A percentile compares a stretch with the other conserved stretches of the same genome.
These are phyloP conservation scores for Sporothrix globosa DNA, from an alignment of 2,329 filamentous ascomycete genomes.

Conservation along the genomic window DNA sequence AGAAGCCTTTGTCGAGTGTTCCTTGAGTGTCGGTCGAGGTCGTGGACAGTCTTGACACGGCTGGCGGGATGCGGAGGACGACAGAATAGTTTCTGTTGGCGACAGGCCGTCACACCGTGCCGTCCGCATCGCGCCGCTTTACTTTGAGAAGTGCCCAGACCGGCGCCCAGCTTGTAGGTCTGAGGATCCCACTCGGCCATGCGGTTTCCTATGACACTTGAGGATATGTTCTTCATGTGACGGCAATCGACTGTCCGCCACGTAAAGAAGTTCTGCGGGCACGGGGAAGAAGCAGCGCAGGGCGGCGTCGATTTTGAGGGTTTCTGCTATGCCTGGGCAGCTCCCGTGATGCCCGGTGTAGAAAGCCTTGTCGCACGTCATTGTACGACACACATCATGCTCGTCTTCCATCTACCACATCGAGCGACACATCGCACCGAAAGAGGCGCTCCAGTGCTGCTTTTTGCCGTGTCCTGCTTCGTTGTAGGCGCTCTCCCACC, in stretches of 20 bases:
- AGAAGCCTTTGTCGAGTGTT: no score
- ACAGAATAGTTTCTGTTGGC: no score
- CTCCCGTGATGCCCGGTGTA: neutral
- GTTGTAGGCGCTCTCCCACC: neutral
- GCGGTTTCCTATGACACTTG: no score
- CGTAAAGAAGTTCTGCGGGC: neutral
- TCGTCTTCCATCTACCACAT: neutral
- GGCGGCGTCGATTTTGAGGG: neutral
- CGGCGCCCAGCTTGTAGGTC: no score
- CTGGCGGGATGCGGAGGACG: no score
- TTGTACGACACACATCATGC: neutral
- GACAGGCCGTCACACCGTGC: no score
- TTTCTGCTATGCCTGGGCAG: neutral
- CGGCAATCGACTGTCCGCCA: neutral
- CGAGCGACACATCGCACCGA: neutral
- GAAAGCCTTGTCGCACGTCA: neutral
- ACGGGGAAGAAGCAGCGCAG: neutral
- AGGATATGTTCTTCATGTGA: neutral
- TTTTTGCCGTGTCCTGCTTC: neutral
- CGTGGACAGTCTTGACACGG: no score
- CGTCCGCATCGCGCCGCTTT: no score
- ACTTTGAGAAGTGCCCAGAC: no score
- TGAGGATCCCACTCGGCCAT: no score
- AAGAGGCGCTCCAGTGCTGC: neutral
- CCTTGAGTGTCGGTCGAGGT: no score